phyloP scores from a whole-genome alignment of 1,284 basidiomycete genomes.

The Vanrija pseudolonga region DNA sequence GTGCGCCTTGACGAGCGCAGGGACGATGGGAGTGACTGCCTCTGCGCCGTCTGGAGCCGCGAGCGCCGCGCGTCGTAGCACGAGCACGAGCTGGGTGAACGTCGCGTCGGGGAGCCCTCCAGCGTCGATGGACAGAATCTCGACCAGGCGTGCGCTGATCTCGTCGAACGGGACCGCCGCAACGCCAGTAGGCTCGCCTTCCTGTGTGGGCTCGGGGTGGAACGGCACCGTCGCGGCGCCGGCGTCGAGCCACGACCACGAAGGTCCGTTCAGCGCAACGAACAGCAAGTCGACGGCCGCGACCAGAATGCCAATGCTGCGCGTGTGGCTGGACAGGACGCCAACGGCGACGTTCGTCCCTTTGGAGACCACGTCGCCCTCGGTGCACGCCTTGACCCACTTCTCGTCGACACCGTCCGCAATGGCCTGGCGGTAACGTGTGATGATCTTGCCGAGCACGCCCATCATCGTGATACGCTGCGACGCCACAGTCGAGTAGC shows the following conservation, averaged over 20 bases:
- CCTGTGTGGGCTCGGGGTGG: constrained; percentile 3
- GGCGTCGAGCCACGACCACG: constrained; percentile 22
- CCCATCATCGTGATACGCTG: constrained; percentile 80
- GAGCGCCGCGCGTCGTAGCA: constrained; percentile 62
- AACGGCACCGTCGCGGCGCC: not conserved
- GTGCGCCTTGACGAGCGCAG: constrained; percentile 52
- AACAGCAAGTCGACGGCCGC: constrained; percentile 36
- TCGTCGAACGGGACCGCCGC: constrained; percentile 35
- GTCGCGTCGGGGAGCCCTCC: constrained; percentile 22
- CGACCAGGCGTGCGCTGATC: constrained; percentile 28
- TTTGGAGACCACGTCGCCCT: constrained; percentile 7
- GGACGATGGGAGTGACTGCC: constrained; percentile 57
- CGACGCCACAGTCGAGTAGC: constrained; percentile 74
- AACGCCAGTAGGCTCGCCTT: constrained; percentile 17
- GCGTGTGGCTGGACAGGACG: constrained; percentile 5
- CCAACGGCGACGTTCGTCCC: constrained; percentile 7
- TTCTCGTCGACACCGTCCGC: constrained; percentile 14
- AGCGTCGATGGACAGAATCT: constrained; percentile 25
- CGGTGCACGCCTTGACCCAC: constrained; percentile 11
- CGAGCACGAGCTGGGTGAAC: constrained; percentile 57
- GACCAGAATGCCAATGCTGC: constrained; percentile 26
- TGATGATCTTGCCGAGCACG: constrained; percentile 62
- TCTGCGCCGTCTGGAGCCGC: constrained; percentile 59
- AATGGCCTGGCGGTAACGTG: constrained; percentile 10
- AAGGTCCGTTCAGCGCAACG: constrained; percentile 21